These are phyloP conservation scores for Alternaria conjuncta DNA, from an alignment of 2,329 filamentous ascomycete species.

Conservation along the genomic window DNA sequence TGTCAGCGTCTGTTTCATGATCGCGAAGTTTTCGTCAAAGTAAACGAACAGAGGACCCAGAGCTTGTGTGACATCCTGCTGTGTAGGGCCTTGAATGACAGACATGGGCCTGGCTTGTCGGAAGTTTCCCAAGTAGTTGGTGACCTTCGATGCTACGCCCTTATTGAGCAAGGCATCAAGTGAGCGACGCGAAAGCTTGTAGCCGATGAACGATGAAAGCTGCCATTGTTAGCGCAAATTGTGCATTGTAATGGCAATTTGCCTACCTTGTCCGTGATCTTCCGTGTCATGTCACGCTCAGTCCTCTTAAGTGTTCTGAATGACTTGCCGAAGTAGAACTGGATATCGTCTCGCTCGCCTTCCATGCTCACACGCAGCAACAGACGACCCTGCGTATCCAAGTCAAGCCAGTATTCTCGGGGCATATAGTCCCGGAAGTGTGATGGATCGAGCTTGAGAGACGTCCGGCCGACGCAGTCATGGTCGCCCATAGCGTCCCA, in stretches of 20 bases:
- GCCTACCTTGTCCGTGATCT: constrained; percentile 93
- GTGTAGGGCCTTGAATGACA: constrained; percentile 64
- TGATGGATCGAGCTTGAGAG: constrained; percentile 94
- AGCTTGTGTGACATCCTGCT: constrained; percentile 78
- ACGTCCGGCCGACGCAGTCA: constrained; percentile 96
- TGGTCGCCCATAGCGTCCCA: constrained; percentile 97
- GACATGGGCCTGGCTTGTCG: constrained; percentile 54
- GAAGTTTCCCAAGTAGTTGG: constrained; percentile 63
- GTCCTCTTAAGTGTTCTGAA: constrained; percentile 95
- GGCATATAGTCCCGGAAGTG: constrained; percentile 97
- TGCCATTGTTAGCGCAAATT: constrained; percentile 45
- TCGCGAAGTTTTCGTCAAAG: constrained; percentile 98
- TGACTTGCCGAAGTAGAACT: constrained; percentile 97
- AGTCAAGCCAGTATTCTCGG: constrained; percentile 95
- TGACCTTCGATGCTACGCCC: constrained; percentile 75
- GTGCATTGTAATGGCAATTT: background rate
- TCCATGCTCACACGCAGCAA: constrained; percentile 97
- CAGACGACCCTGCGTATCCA: constrained; percentile 91
- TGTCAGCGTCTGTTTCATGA: constrained; percentile 97
- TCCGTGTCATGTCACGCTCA: constrained; percentile 96
- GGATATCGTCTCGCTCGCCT: constrained; percentile 95
- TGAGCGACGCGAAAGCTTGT: constrained; percentile 83
- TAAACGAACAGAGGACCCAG: constrained; percentile 87
- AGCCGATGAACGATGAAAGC: constrained; percentile 92
- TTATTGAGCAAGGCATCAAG: constrained; percentile 76